Conservation (phyloP, 371 early-diverging fungal genomes). For the Nematocida major region DNA sequence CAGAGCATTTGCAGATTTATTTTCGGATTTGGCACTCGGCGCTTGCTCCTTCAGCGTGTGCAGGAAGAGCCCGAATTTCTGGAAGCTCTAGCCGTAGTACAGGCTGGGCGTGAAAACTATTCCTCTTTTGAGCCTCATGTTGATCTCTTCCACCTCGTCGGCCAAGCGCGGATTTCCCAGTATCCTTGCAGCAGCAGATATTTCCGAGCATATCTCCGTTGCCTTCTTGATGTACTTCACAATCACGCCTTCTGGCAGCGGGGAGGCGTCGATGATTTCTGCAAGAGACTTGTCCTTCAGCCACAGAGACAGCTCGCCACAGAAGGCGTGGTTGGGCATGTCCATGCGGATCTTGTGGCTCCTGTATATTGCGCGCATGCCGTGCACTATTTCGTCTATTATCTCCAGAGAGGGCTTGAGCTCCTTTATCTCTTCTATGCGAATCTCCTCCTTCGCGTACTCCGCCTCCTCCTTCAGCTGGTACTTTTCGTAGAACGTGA, state of each 20-base stretch:
- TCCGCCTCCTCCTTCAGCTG: constrained; percentile 37
- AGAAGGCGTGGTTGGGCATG: constrained; percentile 51
- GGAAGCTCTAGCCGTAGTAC: constrained; percentile 50
- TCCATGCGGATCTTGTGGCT: constrained; percentile 14
- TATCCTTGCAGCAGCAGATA: constrained; percentile 51
- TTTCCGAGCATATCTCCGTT: constrained; percentile 63
- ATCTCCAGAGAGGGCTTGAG: constrained; percentile 5
- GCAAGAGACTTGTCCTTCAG: constrained; percentile 49
- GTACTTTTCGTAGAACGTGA: constrained; percentile 59
- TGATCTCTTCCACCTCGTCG: constrained; percentile 53
- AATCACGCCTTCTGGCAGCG: constrained; percentile 60
- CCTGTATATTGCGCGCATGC: constrained; percentile 32
- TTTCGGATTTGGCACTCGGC: no score
- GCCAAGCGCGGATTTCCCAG: constrained; percentile 56
- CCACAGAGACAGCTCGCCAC: constrained; percentile 61
- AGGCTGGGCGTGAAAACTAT: constrained; percentile 63
- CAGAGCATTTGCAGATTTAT: no score
- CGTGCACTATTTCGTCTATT: constrained; percentile 32
- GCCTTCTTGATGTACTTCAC: constrained; percentile 61
- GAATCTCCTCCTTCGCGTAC: background rate
- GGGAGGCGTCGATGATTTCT: constrained; percentile 53
- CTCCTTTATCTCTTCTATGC: constrained; percentile 19
- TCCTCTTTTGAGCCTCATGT: constrained; percentile 53
- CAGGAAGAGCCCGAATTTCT: background rate
- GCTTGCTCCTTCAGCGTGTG: background rate